Evolutionary conservation across 805 yeast species (phyloP).

Genomic region (Nakazawaea holstii): DNA sequence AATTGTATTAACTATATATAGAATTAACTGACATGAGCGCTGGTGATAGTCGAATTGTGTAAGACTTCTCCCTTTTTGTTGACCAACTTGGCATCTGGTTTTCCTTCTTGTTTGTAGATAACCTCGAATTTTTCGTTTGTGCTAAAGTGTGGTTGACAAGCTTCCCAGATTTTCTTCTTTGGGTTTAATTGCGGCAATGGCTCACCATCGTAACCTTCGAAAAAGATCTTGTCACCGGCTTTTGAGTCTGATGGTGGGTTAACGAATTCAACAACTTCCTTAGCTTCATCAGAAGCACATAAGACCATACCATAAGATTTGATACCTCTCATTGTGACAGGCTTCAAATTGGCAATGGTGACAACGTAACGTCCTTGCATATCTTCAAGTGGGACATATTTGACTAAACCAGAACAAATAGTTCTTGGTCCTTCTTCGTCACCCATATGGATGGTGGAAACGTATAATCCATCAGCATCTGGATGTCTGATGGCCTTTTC

Average conservation of each 20-base stretch:
- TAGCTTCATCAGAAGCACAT: conserved; percentile 74
- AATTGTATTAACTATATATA: background rate
- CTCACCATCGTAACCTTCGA: conserved; percentile 81
- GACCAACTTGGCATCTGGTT: conserved; percentile 65
- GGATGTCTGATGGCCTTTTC: conserved; percentile 97
- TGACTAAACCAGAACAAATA: conserved; percentile 94
- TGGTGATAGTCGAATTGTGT: conserved; percentile 63
- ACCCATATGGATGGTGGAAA: conserved; percentile 94
- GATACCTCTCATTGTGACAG: conserved; percentile 97
- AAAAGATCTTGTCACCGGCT: conserved; percentile 95
- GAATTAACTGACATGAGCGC: conserved; percentile 72
- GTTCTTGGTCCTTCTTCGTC: conserved; percentile 97
- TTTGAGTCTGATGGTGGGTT: conserved; percentile 90
- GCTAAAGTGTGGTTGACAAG: conserved; percentile 85
- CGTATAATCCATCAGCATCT: conserved; percentile 94
- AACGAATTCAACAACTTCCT: conserved; percentile 76
- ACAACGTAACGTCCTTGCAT: conserved; percentile 93
- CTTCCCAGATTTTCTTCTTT: conserved; percentile 97
- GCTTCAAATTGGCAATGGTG: conserved; percentile 92
- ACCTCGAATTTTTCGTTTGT: conserved; percentile 76
- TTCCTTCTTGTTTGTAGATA: conserved; percentile 73
- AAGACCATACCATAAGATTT: conserved; percentile 95
- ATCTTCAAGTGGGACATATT: conserved; percentile 82
- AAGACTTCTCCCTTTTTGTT: conserved; percentile 76
- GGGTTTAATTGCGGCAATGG: conserved; percentile 95